These are phyloP conservation scores for Phytophthora pseudosyringae DNA, from an alignment of 352 stramenopile genomes.

Conservation along the genomic window DNA sequence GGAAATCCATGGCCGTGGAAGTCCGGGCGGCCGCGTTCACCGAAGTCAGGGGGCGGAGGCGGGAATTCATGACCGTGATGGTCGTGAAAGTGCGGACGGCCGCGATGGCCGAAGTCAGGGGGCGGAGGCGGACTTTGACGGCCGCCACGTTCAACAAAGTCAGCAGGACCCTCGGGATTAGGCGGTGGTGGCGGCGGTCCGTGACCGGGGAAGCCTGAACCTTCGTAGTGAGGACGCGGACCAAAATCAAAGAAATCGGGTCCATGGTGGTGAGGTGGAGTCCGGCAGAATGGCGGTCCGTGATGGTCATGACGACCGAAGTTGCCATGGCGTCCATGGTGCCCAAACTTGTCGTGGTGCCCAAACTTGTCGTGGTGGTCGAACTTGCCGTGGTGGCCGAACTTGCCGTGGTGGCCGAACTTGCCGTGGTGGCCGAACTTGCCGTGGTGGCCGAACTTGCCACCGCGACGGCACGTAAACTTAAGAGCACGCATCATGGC, in stretches of 20 bases:
- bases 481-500: constrained; percentile 39
- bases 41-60: constrained; percentile 3
- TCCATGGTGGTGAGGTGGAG: neutral
- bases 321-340: constrained; percentile 21
- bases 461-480: constrained; percentile 36
- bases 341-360: constrained; percentile 24
- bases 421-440: constrained; percentile 25
- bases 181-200: constrained; percentile 5
- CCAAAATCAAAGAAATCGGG: constrained; percentile 5
- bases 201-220: constrained; percentile 1
- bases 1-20: constrained; percentile 1
- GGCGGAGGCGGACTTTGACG: no score
- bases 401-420: constrained; percentile 31
- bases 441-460: constrained; percentile 29
- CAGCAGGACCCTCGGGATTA: neutral
- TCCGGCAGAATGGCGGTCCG: constrained; percentile 8
- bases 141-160: neutral
- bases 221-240: constrained; percentile 6
- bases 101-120: neutral
- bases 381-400: constrained; percentile 27
- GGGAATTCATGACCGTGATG: neutral
- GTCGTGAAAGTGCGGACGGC: neutral
- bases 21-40: neutral
- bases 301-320: constrained; percentile 27
- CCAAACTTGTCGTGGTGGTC: no score